These are phyloP conservation scores for Beverwykella pulmonaria DNA, from an alignment of 495 filamentous ascomycete species.

Conservation along the genomic window DNA sequence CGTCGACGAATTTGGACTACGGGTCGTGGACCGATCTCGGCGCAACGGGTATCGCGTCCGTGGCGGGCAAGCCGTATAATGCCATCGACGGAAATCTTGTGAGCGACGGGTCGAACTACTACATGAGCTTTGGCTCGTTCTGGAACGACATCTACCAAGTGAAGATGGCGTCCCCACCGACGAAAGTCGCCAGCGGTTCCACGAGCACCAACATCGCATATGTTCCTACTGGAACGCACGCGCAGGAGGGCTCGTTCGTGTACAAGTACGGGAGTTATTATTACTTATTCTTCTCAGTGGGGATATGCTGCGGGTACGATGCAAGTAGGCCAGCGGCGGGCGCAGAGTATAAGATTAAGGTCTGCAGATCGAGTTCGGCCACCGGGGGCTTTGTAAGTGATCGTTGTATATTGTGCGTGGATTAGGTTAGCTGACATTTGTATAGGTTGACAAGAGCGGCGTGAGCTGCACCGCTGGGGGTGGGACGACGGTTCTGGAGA, in stretches of 20 bases:
- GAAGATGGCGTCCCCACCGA: slow-evolving; percentile 51
- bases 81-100: slow-evolving; percentile 72
- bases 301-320: slow-evolving; percentile 63
- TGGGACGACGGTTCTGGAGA: slow-evolving; percentile 64
- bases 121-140: slow-evolving; percentile 70
- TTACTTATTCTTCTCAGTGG: slow-evolving; percentile 68
- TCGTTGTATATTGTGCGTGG: background rate
- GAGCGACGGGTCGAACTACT: slow-evolving; percentile 49
- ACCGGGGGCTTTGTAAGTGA: slow-evolving; percentile 59
- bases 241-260: slow-evolving; percentile 62
- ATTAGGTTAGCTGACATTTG: background rate
- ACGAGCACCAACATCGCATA: slow-evolving; percentile 57
- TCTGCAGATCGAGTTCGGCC: slow-evolving; percentile 59
- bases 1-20: slow-evolving; percentile 60
- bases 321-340: slow-evolving; percentile 54
- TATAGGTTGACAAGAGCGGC: slow-evolving; percentile 61
- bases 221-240: slow-evolving; percentile 56
- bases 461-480: slow-evolving; percentile 59
- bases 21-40: slow-evolving; percentile 66
- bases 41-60: slow-evolving; percentile 53
- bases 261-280: slow-evolving; percentile 61
- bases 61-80: slow-evolving; percentile 58
- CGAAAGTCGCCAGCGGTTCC: slow-evolving; percentile 43
- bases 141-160: slow-evolving; percentile 71
- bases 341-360: slow-evolving; percentile 67